Base-by-base conservation (phyloP, 164 flowering plant genomes). In the Euptelea pleiosperma region DNA sequence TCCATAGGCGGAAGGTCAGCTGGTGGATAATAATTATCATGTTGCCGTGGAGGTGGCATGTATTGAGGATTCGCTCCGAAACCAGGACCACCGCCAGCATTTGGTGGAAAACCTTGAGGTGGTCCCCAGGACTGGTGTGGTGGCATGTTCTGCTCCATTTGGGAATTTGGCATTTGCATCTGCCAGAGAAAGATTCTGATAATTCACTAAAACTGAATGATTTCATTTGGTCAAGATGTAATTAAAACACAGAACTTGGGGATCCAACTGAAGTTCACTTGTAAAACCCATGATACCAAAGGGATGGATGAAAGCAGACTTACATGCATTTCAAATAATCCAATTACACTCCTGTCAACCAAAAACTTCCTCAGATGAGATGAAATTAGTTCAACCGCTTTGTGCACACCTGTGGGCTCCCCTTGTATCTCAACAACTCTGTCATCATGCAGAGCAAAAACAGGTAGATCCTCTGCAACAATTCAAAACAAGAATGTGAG, bases 401-500 rank as follows among this genome's bases (percentile, higher is more conserved):
- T 87, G 70, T 84, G 98, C 60, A 84, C 82, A 19, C 76, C 77
- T 43, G 67, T 41, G 42, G 96, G 81, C 22, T 89, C 94, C 36
- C 98, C 98, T 46, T 75, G 75, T 44, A 89, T 76, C 74, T 93
- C 98, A 66, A 93, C 97, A 59, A 90, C 80, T 60, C 93, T 79
- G 71, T 93, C 98, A 69, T 93, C 98, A 67, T 78, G 84, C 50
- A 87, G 82, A 50, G 97, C 91, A 76, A 87, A 83, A 46, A 77
- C 63, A 0, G 98, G 98, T 18, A 92, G 82, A 46, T 84, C 85
- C 49, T 87, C 98, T 89, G 85, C 77, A 77, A 12, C 9, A 29
- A 36, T 36, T 30, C 34, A 52, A 26, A 54, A 34, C 29, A 55
- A 21, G 18, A 34, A 33, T 47, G 29, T 35, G 29, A 10, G 28